A percentile compares a stretch with the other conserved stretches of the same genome.
These are phyloP conservation scores for Beauveria rudraprayagi DNA, from an alignment of 2,329 filamentous ascomycete genomes.

Conservation along the genomic window DNA sequence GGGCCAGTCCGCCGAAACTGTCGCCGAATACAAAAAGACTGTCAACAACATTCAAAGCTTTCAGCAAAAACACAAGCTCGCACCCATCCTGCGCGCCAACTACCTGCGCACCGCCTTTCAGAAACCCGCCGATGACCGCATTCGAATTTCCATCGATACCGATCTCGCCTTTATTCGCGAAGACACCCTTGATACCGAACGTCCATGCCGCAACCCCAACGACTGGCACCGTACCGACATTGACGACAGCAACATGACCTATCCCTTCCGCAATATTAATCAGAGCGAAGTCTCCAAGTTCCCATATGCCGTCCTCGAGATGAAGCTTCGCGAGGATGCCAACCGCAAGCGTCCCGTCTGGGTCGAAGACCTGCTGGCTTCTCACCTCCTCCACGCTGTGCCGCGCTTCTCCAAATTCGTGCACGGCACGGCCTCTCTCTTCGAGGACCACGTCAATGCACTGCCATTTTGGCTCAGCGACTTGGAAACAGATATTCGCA, in stretches of 20 bases:
- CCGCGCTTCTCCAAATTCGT: conserved; percentile 96
- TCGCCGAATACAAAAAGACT: conserved; percentile 61
- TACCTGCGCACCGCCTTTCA: conserved; percentile 95
- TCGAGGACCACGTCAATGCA: conserved; percentile 92
- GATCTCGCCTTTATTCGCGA: conserved; percentile 80
- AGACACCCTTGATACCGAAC: conserved; percentile 66
- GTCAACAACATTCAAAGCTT: conserved; percentile 74
- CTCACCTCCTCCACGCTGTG: conserved; percentile 82
- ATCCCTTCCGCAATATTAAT: conserved; percentile 79
- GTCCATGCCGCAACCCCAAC: conserved; percentile 81
- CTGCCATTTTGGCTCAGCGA: conserved; percentile 95
- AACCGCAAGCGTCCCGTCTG: conserved; percentile 67
- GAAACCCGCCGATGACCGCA: conserved; percentile 82
- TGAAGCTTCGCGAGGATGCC: conserved; percentile 69
- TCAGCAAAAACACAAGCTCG: conserved; percentile 66
- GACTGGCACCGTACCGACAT: conserved; percentile 92
- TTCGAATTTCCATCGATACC: conserved; percentile 89
- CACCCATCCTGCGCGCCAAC: conserved; percentile 83
- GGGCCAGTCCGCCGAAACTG: conserved; percentile 56
- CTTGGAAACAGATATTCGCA: conserved; percentile 86
- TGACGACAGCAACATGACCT: conserved; percentile 72
- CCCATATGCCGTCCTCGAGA: conserved; percentile 83
- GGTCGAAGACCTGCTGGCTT: conserved; percentile 86
- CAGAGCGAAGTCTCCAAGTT: conserved; percentile 89
- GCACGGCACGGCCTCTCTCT: conserved; percentile 83